Conservation (phyloP, 2,329 filamentous ascomycete species). For the Beauveria sp. region DNA sequence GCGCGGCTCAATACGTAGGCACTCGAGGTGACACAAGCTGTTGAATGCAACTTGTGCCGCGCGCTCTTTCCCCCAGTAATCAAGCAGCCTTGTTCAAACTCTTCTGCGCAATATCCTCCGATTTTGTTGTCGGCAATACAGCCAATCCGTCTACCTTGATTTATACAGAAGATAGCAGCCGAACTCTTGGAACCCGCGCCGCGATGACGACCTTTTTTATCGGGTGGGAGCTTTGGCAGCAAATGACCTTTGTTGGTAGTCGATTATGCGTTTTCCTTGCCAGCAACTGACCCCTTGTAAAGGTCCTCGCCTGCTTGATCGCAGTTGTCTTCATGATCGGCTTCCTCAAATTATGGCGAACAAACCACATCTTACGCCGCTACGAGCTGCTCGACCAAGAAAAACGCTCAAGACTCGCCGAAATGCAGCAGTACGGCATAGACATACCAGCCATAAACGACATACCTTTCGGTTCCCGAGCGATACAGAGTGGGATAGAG, state of each 20-base stretch:
- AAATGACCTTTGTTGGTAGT: constrained; percentile 75
- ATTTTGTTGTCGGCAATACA: neutral
- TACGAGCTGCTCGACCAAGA: constrained; percentile 60
- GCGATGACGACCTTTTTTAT: constrained; percentile 48
- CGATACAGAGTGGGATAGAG: constrained; percentile 74
- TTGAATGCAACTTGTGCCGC: neutral
- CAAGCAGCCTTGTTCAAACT: neutral
- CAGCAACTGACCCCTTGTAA: neutral
- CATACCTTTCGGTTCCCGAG: constrained; percentile 79
- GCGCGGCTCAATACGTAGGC: neutral
- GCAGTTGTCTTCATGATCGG: constrained; percentile 61
- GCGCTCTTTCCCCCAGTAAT: neutral
- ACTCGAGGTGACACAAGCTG: neutral
- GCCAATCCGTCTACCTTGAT: neutral
- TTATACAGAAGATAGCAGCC: neutral
- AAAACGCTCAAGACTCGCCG: constrained; percentile 45
- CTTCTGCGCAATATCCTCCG: neutral
- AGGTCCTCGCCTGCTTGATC: constrained; percentile 70
- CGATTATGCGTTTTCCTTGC: neutral
- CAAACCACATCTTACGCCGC: constrained; percentile 45
- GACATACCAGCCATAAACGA: constrained; percentile 37
- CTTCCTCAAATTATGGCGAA: constrained; percentile 58
- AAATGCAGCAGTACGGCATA: constrained; percentile 50
- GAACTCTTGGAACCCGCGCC: constrained; percentile 25
- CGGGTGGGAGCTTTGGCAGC: constrained; percentile 75